Base-by-base conservation (phyloP, 768 basidiomycete species). In the Rhizopogon vulgaris region DNA sequence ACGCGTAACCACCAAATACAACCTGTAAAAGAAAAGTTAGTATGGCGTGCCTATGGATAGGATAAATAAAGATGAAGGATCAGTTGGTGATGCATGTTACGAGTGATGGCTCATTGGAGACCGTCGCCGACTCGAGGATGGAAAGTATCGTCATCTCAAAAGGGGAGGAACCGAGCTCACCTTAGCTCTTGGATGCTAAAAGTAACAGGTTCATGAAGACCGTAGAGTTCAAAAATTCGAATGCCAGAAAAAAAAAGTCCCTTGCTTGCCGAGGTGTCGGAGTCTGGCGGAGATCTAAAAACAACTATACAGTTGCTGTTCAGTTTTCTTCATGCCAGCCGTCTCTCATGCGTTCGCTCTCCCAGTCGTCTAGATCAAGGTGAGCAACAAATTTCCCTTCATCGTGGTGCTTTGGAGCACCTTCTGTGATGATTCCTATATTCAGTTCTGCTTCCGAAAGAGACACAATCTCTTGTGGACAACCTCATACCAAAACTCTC, bases 381-480 rank as follows among this genome's bases (percentile, higher is more conserved):
- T 50, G 27, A 34, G 32, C 24, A 18, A 14, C 46, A 43, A 43
- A 28, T 41, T n/a, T 28, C 25, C 7, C 6, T 53, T 6, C 38
- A 30, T 51, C 14, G 3, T 5, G 14, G 45, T 24, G 45, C 14
- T 24, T 6, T 15, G 1, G 8, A 4, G 9, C 34, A 11, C 32
- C 6, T 53, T 66, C 41, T 61, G 57, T 75, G 78, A 78, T 83
- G 82, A 78, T 69, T 60, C 55, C 57, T 57, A 59, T 64, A 70
- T 71, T 83, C 83, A 84, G 84, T 87, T 87, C 84, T 87, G 85
- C 85, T 87, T 86, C 85, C 84, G 85, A 85, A 85, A 56, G 78
- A 83, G 74, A 71, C 77, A 75, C 69, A 71, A 79, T 78, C 77
- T 83, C 84, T 85, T 79, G 84, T 85, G 84, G 84, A 85, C 74